Evolutionary conservation across 768 basidiomycete genomes (phyloP), one percentile per base, ranked within the genome.

Genomic region (Paxillus rubicundulus): DNA sequence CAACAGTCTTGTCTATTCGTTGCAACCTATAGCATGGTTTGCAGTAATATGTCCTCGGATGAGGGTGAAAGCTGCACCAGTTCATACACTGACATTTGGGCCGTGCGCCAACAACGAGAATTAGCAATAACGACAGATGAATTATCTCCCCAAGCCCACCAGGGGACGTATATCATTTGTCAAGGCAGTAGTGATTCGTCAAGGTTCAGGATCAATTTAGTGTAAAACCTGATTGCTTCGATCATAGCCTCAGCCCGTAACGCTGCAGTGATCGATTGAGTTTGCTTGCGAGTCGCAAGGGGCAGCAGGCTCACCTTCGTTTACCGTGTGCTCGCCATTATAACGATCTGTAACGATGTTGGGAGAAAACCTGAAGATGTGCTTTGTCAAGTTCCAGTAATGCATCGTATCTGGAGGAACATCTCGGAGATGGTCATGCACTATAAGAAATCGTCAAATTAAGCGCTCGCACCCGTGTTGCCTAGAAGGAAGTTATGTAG

Each of bases 191-290:
- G 33, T 4, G 78, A 71, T 61, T 87, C 85, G 56, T 87, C 86
- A 2, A 75, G 74, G 61, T 88, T 89, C 42, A 89, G 70, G 16
- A 89, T 81, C 20, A 87, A 69, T 16, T 78, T 78, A 2, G 77
- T 71, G 62, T 82, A 86, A 71, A 89, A 88, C n/a, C 80, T 74
- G 42, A 87, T 81, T 51, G 79, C 78, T 60, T 86, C 84, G 50
- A 85, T 62, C 60, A 85, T 78, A 2, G 72, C 65, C 54, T 81
- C 79, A 1, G 75, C 76, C 9, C 70, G 61, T 24, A 82, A 67
- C 40, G 71, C 84, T 87, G 51, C 5, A 20, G 37, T 27, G 30
- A 30, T 44, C 10, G 12, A 12, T 13, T 17, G 28, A 38, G 42
- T n/a, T 5, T 28, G 34, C n/a, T 20, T 21, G 14, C 12, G 3